Conservation (phyloP, 805 yeast genomes). For the Metschnikowia dekortorum region DNA sequence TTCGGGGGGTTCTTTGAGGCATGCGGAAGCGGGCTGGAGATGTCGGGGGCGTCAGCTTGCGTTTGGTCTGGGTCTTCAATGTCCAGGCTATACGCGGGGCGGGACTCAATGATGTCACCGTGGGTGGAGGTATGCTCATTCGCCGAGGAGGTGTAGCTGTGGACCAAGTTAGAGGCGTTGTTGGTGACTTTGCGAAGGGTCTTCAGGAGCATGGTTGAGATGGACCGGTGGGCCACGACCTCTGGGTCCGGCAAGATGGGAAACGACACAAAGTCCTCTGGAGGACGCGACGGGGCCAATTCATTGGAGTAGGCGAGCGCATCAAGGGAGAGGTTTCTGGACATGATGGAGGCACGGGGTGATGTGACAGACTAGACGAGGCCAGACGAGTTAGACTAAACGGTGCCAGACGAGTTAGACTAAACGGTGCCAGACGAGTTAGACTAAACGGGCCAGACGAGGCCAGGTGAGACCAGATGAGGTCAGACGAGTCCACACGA, state of each 20-base stretch:
- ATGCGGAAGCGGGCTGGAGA: neutral
- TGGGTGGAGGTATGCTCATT: neutral
- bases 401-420: too few species aligned
- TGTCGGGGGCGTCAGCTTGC: neutral
- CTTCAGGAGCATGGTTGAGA: slow-evolving; percentile 32
- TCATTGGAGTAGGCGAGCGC: slow-evolving; percentile 3
- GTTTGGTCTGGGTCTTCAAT: neutral
- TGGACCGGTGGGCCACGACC: slow-evolving; percentile 27
- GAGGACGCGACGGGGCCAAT: neutral
- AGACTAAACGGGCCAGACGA: too few species aligned
- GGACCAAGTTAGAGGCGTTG: slow-evolving; percentile 38
- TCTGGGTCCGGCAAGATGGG: slow-evolving; percentile 44
- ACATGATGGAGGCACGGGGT: neutral
- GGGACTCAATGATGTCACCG: slow-evolving; percentile 8
- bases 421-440: too few species aligned
- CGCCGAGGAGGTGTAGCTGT: slow-evolving; percentile 13
- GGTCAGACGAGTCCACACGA: too few species aligned
- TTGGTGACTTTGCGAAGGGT: slow-evolving; percentile 40
- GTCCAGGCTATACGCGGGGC: slow-evolving; percentile 3
- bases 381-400: too few species aligned
- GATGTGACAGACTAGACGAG: too few species aligned
- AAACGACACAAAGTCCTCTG: slow-evolving; percentile 36
- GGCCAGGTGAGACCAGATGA: too few species aligned
- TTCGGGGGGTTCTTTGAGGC: neutral
- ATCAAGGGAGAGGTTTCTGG: slow-evolving; percentile 1